Percentiles rank a stretch among this genome's conserved stretches.
Evolutionary conservation across 495 filamentous ascomycete species (phyloP).

Genomic region (Aspergillus funiculosus): DNA sequence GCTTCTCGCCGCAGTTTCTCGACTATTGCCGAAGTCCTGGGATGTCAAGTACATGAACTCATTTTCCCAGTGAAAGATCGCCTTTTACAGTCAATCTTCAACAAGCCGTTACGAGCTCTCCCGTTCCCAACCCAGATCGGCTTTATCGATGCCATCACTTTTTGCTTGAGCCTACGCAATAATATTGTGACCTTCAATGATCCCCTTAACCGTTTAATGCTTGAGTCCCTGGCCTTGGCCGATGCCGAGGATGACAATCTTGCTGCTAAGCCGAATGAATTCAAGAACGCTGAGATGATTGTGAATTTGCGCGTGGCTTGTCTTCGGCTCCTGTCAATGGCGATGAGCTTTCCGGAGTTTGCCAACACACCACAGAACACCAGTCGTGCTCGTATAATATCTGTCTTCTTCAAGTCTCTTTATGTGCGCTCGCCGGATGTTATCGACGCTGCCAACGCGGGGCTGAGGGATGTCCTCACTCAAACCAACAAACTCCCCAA

Average conservation of each 20-base stretch:
- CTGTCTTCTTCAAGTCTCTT: conserved; percentile 94
- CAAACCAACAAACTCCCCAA: conserved; percentile 91
- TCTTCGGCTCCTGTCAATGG: conserved; percentile 84
- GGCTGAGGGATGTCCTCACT: conserved; percentile 74
- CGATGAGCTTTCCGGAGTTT: conserved; percentile 88
- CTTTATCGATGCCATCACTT: conserved; percentile 95
- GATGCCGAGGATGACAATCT: conserved; percentile 90
- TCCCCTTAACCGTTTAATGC: conserved; percentile 76
- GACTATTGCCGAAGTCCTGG: conserved; percentile 70
- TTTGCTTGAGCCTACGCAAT: conserved; percentile 77
- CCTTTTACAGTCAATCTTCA: conserved; percentile 79
- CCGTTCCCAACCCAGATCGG: conserved; percentile 93
- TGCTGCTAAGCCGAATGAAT: conserved; percentile 77
- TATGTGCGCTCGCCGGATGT: conserved; percentile 88
- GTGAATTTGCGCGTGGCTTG: conserved; percentile 90
- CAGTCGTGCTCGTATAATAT: conserved; percentile 77
- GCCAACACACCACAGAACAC: conserved; percentile 61
- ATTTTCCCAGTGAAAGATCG: conserved; percentile 82
- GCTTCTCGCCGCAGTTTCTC: conserved; percentile 74
- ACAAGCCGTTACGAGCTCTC: conserved; percentile 86
- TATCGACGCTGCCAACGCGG: conserved; percentile 88
- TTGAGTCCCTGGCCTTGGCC: conserved; percentile 86
- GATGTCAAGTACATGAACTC: conserved; percentile 75
- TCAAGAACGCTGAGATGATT: conserved; percentile 84
- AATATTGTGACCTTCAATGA: conserved; percentile 89